Evolutionary conservation across 2,329 filamentous ascomycete species (phyloP).

Genomic region (Colletotrichum plurivorum): DNA sequence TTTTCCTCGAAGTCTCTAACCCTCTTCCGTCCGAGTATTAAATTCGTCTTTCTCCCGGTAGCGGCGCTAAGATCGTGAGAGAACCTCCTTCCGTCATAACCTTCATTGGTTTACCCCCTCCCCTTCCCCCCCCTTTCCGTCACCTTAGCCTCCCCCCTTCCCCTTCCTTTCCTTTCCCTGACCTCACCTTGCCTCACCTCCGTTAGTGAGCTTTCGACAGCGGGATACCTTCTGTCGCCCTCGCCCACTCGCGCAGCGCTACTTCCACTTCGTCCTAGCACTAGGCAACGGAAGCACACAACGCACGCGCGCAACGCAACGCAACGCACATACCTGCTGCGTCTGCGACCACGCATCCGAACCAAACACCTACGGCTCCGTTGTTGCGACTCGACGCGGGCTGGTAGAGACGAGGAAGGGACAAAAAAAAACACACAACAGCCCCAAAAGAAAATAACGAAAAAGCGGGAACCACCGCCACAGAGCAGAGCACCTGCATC

Average conservation of each 20-base stretch:
- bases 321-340: slow-evolving; percentile 14
- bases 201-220: slow-evolving; percentile 9
- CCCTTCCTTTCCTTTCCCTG: slow-evolving; percentile 22
- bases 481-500: slow-evolving; percentile 13
- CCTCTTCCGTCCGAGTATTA: slow-evolving; percentile 41
- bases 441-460: neutral
- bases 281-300: slow-evolving; percentile 4
- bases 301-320: slow-evolving; percentile 14
- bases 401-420: neutral
- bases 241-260: slow-evolving; percentile 22
- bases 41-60: slow-evolving; percentile 42
- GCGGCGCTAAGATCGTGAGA: slow-evolving; percentile 42
- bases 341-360: neutral
- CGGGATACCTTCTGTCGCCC: slow-evolving; percentile 12
- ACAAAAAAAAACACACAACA: neutral
- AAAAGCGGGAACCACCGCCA: neutral
- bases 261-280: slow-evolving; percentile 18
- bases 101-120: slow-evolving; percentile 42
- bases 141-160: slow-evolving; percentile 15
- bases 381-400: neutral
- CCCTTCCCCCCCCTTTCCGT: slow-evolving; percentile 25
- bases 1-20: slow-evolving; percentile 30
- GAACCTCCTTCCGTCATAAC: slow-evolving; percentile 42
- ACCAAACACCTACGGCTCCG: neutral
- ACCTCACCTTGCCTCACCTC: slow-evolving; percentile 22